phyloP scores from a whole-genome alignment of 169 alveolate genomes.

The Eimeria maxima region DNA sequence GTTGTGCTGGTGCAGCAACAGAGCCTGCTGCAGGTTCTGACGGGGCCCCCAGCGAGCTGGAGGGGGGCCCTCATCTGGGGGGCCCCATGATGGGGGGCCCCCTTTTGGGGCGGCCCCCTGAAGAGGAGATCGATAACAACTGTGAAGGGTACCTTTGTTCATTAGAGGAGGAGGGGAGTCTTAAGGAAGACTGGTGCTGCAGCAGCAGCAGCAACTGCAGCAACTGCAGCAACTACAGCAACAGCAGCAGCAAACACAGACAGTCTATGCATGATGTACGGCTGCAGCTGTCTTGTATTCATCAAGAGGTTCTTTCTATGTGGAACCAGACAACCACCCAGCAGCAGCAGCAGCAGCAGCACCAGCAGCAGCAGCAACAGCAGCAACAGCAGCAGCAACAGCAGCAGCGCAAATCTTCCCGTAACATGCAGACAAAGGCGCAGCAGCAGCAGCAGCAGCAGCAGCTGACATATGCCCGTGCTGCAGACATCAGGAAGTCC shows the following conservation, averaged over 20 bases:
- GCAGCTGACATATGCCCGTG: neutral
- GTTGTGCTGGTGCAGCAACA: no score
- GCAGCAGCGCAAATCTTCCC: neutral
- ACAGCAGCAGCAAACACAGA: constrained; percentile 15
- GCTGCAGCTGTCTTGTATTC: constrained; percentile 46
- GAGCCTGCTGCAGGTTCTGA: no score
- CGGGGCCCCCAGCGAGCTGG: no score
- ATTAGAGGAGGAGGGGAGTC: neutral
- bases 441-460: neutral
- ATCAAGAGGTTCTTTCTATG: constrained; percentile 28
- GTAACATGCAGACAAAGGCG: neutral
- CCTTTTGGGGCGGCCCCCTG: no score
- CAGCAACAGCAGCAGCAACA: constrained; percentile 19
- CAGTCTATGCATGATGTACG: constrained; percentile 39
- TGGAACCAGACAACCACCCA: neutral
- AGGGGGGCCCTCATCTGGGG: no score
- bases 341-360: neutral
- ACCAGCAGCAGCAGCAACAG: constrained; percentile 10
- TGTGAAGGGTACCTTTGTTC: neutral
- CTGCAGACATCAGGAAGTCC: neutral
- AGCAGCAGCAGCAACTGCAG: neutral
- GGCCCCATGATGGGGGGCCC: no score
- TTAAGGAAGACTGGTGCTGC: neutral
- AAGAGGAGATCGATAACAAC: no score
- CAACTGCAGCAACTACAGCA: no score